Evolutionary conservation across 202 grass and related monocot species (phyloP), one percentile per base, ranked within the genome.

Genomic region (Digitaria exilis): DNA sequence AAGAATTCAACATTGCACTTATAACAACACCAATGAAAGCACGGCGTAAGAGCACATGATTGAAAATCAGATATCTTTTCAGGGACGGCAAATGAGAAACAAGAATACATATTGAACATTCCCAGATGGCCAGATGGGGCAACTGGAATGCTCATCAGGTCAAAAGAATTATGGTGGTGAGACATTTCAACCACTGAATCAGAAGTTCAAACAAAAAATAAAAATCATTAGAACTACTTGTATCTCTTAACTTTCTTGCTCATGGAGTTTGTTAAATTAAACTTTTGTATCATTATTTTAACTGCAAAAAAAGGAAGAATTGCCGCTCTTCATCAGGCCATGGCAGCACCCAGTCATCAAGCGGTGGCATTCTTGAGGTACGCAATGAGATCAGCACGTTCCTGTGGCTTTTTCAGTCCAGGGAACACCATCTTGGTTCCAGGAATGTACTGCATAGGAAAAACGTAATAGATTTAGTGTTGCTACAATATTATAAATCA

Each of bases 361-460:
- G 85, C 79, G 71, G 50, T 87, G 17, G 90, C 76, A 9, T 86
- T 56, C 84, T 95, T 95, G 60, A 95, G 87, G 70, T 95, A 95
- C 2, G 93, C 65, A 60, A 95, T 92, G 61, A 95, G 82, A 88
- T 95, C 90, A 73, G 90, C 88, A 75, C 90, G 93, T 9, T 95
- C 93, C 82, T 95, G 87, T 2, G 93, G 90, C n/a, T 92, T 95
- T 86, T 95, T 95, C 82, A 95, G 71, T 19, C 93, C 93, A 88
- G 93, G 90, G 85, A 95, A 95, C 25, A 95, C 90, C 90, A 92
- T 95, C 90, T 92, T 95, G 55, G 93, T 95, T 85, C 88, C 90
- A 88, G 93, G 90, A 86, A 95, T 95, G 78, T 95, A 95, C 93
- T 95, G 90, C 54, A 26, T 24, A 45, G 22, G 16, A 44, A 71